These are phyloP conservation scores for Symbiodinium natans DNA, from an alignment of 73 alveolate species.

Conservation along the genomic window DNA sequence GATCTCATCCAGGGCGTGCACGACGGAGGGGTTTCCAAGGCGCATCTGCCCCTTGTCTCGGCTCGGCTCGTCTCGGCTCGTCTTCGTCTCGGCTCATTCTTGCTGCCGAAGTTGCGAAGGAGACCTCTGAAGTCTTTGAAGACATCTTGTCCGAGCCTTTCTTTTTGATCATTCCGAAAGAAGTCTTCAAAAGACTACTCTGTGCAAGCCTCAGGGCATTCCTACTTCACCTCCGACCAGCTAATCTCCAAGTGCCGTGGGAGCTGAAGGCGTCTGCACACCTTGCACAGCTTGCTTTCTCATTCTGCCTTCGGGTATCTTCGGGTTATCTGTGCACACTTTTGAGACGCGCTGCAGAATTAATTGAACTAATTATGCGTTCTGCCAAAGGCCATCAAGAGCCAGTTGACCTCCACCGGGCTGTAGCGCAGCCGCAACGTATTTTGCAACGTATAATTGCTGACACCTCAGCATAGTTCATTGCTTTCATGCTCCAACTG, in stretches of 20 bases:
- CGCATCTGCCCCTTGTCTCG: not conserved
- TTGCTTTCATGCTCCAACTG: no score
- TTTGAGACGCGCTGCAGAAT: no score
- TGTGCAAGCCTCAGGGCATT: no score
- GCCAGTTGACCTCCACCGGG: not conserved
- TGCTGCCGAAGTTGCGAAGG: no score
- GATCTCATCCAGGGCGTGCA: slow-evolving; percentile 53
- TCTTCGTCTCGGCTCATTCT: not conserved
- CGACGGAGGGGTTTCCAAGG: slow-evolving; percentile 66
- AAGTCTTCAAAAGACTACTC: no score
- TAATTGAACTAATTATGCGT: no score
- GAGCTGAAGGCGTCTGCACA: slow-evolving; percentile 27
- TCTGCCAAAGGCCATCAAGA: not conserved
- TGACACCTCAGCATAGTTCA: no score
- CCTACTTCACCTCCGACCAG: slow-evolving; percentile 44
- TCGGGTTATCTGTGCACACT: no score
- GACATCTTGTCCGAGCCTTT: not conserved
- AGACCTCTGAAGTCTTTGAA: slow-evolving; percentile 26
- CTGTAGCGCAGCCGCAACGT: not conserved
- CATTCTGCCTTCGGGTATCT: no score
- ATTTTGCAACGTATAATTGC: no score
- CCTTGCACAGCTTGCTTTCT: no score
- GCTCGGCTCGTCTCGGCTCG: not conserved
- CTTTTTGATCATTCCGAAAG: no score
- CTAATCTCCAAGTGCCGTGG: slow-evolving; percentile 40